These are phyloP conservation scores for Globomyces pollinis-pini DNA, from an alignment of 192 early-diverging fungal species.

Conservation along the genomic window DNA sequence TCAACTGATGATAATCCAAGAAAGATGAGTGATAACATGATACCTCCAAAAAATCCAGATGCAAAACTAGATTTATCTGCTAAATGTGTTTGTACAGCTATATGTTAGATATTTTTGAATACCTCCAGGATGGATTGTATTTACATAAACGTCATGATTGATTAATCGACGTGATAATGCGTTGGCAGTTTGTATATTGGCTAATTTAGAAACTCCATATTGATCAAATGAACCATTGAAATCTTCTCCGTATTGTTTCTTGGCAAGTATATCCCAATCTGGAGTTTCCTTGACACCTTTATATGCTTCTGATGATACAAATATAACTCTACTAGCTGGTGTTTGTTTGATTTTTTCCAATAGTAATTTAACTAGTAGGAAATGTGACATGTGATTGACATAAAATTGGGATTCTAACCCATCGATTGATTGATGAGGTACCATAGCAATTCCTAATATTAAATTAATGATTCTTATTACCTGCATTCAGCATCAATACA, in stretches of 20 bases:
- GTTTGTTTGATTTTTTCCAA: slow-evolving; percentile 31
- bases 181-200: slow-evolving; percentile 43
- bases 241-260: slow-evolving; percentile 38
- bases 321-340: slow-evolving; percentile 40
- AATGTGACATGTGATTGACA: slow-evolving; percentile 37
- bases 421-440: no score
- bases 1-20: background rate
- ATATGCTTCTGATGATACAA: slow-evolving; percentile 18
- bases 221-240: slow-evolving; percentile 18
- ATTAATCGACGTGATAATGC: slow-evolving; percentile 29
- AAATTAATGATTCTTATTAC: no score
- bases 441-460: no score
- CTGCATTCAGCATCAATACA: background rate
- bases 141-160: slow-evolving; percentile 21
- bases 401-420: slow-evolving; percentile 52
- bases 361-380: slow-evolving; percentile 27
- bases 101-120: no score
- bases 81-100: background rate
- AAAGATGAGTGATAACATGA: background rate
- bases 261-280: no score
- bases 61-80: background rate
- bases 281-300: no score
- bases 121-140: slow-evolving; percentile 46
- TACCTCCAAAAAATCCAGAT: background rate
- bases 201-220: slow-evolving; percentile 52